Percentiles rank a stretch among this genome's conserved stretches.
These are phyloP conservation scores for Nannochloropsis salina DNA, from an alignment of 108 stramenopile genomes.

Conservation along the genomic window DNA sequence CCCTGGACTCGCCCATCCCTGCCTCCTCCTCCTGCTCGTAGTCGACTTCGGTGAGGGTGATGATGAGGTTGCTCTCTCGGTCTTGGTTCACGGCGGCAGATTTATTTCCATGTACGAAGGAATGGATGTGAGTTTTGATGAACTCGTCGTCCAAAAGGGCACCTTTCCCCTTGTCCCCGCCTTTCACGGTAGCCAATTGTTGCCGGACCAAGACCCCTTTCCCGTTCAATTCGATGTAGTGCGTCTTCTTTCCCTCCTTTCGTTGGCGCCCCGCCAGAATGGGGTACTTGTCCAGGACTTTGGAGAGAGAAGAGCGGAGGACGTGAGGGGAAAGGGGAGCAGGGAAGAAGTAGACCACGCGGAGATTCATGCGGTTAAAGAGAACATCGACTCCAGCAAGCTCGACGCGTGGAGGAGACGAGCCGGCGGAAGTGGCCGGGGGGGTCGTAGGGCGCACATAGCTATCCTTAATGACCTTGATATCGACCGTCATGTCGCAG, in stretches of 20 bases:
- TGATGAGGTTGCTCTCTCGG: neutral
- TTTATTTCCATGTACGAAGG: neutral
- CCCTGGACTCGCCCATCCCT: neutral
- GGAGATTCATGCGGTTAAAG: neutral
- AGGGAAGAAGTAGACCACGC: neutral
- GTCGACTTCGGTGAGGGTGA: neutral
- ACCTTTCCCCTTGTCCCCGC: neutral
- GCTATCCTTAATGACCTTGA: conserved; percentile 18
- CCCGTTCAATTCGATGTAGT: conserved; percentile 9
- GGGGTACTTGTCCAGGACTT: conserved; percentile 1
- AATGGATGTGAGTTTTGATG: neutral
- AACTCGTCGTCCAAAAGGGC: neutral
- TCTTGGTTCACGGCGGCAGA: neutral
- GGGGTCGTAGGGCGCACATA: neutral
- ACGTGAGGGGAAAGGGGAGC: neutral
- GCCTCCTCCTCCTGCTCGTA: neutral
- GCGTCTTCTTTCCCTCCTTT: conserved; percentile 6
- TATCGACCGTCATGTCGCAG: neutral
- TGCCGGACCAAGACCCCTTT: neutral
- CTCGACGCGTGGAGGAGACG: neutral
- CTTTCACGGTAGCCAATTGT: neutral
- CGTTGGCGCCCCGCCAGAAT: neutral
- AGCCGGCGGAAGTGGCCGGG: neutral
- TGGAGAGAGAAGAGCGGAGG: neutral
- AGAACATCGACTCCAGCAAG: conserved; percentile 11